These are phyloP conservation scores for Aphanomyces cochlioides DNA, from an alignment of 352 stramenopile species.

Conservation along the genomic window DNA sequence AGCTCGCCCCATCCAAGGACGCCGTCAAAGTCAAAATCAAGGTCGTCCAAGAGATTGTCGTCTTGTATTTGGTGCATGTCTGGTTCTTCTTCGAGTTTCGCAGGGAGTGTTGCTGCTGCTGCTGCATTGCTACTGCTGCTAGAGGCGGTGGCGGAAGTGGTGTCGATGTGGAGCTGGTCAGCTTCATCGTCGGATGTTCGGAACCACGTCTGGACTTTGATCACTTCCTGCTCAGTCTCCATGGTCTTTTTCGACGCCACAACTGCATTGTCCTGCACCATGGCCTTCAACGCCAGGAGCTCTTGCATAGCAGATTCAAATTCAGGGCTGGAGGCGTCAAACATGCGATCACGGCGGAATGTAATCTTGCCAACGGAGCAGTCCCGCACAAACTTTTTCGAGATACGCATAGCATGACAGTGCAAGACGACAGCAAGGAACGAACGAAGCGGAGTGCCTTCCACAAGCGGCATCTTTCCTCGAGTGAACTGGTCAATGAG, in stretches of 20 bases:
- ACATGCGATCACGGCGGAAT: constrained; percentile 24
- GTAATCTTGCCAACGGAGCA: constrained; percentile 31
- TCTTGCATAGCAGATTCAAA: constrained; percentile 10
- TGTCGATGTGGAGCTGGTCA: not conserved
- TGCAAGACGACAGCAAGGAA: constrained; percentile 25
- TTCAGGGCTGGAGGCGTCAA: constrained; percentile 7
- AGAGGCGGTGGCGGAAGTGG: not conserved
- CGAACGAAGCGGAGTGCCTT: constrained; percentile 29
- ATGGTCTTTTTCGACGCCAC: constrained; percentile 2
- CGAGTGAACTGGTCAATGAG: constrained; percentile 27
- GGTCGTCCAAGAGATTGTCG: constrained; percentile 20
- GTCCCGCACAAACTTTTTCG: constrained; percentile 31
- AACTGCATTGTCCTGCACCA: constrained; percentile 12
- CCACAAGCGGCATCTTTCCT: constrained; percentile 24
- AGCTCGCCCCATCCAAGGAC: constrained; percentile 20
- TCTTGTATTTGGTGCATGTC: not conserved
- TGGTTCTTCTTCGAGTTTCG: not conserved
- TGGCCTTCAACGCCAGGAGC: constrained; percentile 12
- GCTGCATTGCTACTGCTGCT: not conserved
- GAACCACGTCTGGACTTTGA: constrained; percentile 23
- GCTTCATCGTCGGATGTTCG: not conserved
- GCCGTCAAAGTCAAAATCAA: constrained; percentile 28
- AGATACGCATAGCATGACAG: constrained; percentile 30
- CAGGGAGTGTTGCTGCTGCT: not conserved
- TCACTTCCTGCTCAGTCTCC: constrained; percentile 9